phyloP scores from a whole-genome alignment of 257 asterid species.

The Craterostigma plantagineum region DNA sequence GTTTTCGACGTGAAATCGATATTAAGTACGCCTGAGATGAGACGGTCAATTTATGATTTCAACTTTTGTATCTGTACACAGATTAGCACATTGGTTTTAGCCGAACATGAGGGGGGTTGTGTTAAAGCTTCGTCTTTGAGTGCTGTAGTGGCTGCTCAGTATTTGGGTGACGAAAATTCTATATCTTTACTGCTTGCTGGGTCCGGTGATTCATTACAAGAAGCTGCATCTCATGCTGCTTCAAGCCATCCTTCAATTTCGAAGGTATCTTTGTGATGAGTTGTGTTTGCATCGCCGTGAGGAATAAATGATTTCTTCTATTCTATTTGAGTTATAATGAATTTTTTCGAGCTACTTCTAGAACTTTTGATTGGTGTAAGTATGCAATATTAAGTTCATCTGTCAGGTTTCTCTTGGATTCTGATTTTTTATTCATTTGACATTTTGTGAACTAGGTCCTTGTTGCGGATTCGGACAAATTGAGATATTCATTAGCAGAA shows the following conservation, averaged over 20 bases:
- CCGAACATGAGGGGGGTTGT: conserved; percentile 65
- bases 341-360: too few relatives aligned
- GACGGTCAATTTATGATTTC: too few relatives aligned
- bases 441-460: conserved; percentile 41
- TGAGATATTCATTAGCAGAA: conserved; percentile 64
- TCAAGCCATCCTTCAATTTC: conserved; percentile 65
- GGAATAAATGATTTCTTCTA: too few relatives aligned
- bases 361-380: too few relatives aligned
- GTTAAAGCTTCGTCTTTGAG: conserved; percentile 52
- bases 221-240: conserved; percentile 72
- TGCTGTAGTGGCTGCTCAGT: conserved; percentile 81
- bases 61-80: conserved; percentile 3
- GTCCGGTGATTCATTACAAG: conserved; percentile 57
- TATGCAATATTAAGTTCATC: too few relatives aligned
- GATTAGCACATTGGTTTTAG: conserved; percentile 79
- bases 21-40: too few relatives aligned
- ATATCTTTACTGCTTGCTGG: conserved; percentile 75
- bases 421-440: neutral
- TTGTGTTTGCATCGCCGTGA: too few relatives aligned
- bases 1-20: too few relatives aligned
- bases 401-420: too few relatives aligned
- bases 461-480: conserved; percentile 76
- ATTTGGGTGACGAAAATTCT: conserved; percentile 38
- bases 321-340: too few relatives aligned
- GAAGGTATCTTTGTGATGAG: conserved; percentile 24